phyloP scores from a whole-genome alignment of 2,329 filamentous ascomycete species.

The Cyphellophora attinorum region DNA sequence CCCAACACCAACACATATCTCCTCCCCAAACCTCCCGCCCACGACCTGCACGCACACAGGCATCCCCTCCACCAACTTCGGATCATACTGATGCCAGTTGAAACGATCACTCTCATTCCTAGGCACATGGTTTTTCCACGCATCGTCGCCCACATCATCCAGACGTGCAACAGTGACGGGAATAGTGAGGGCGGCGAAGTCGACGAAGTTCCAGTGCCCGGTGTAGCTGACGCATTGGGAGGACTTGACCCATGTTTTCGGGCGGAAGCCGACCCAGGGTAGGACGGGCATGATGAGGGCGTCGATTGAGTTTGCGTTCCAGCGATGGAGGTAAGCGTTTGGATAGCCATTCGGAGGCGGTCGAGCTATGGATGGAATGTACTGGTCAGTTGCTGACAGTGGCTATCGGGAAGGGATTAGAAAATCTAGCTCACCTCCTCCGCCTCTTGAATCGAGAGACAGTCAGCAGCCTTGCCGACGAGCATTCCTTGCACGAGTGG shows the following conservation, averaged over 20 bases:
- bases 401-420: conserved; percentile 19
- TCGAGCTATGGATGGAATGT: too few relatives aligned
- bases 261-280: conserved; percentile 24
- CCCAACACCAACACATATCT: conserved; percentile 13
- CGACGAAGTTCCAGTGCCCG: conserved; percentile 26
- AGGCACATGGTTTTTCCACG: conserved; percentile 24
- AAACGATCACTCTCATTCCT: conserved; percentile 22
- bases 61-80: conserved; percentile 19
- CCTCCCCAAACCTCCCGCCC: conserved; percentile 15
- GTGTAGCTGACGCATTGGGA: conserved; percentile 27
- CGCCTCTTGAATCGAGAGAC: conserved; percentile 19
- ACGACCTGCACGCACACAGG: conserved; percentile 30
- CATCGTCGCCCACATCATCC: conserved; percentile 17
- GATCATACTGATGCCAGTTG: conserved; percentile 24
- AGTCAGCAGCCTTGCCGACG: conserved; percentile 22
- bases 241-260: conserved; percentile 24
- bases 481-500: conserved; percentile 27
- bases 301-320: conserved; percentile 23
- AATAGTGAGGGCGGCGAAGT: conserved; percentile 24
- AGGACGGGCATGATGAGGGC: conserved; percentile 25
- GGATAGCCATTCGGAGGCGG: too few relatives aligned
- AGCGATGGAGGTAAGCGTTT: conserved; percentile 21
- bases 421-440: conserved; percentile 22
- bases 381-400: too few relatives aligned
- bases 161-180: conserved; percentile 24